These are phyloP conservation scores for Cucurbitaria berberidis DNA, from an alignment of 2,329 filamentous ascomycete species.

Conservation along the genomic window DNA sequence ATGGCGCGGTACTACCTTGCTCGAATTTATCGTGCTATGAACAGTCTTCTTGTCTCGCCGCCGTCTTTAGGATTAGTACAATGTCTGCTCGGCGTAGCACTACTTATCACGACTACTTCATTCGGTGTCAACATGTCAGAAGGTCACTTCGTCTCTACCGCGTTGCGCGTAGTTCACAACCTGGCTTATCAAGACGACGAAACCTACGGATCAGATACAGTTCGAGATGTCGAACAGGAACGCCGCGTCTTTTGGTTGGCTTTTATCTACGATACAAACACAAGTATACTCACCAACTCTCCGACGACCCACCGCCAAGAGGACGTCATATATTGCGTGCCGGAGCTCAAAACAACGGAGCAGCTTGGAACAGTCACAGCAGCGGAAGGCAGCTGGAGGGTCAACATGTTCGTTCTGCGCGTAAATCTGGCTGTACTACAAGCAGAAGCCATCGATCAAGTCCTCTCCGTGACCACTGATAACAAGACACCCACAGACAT, in stretches of 20 bases:
- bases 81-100: slow-evolving; percentile 27
- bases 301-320: slow-evolving; percentile 26
- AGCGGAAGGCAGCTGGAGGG: slow-evolving; percentile 28
- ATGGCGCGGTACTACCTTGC: slow-evolving; percentile 30
- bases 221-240: slow-evolving; percentile 25
- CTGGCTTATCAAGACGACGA: slow-evolving; percentile 25
- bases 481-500: slow-evolving; percentile 8
- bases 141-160: slow-evolving; percentile 29
- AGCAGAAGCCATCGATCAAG: slow-evolving; percentile 30
- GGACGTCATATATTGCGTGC: slow-evolving; percentile 15
- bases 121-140: slow-evolving; percentile 8
- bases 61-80: slow-evolving; percentile 30
- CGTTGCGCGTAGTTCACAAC: slow-evolving; percentile 28
- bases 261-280: slow-evolving; percentile 26
- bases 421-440: slow-evolving; percentile 29
- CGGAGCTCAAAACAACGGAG: slow-evolving; percentile 14
- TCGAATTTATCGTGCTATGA: slow-evolving; percentile 18
- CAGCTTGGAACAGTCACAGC: slow-evolving; percentile 23
- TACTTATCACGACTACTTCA: slow-evolving; percentile 23
- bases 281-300: slow-evolving; percentile 22
- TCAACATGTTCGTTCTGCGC: slow-evolving; percentile 28
- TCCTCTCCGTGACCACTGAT: slow-evolving; percentile 17
- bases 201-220: not conserved
- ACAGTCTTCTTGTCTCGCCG: slow-evolving; percentile 21
- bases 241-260: slow-evolving; percentile 34